These are phyloP conservation scores for Rhodotorula sp. DNA, from an alignment of 1,284 basidiomycete species.

Conservation along the genomic window DNA sequence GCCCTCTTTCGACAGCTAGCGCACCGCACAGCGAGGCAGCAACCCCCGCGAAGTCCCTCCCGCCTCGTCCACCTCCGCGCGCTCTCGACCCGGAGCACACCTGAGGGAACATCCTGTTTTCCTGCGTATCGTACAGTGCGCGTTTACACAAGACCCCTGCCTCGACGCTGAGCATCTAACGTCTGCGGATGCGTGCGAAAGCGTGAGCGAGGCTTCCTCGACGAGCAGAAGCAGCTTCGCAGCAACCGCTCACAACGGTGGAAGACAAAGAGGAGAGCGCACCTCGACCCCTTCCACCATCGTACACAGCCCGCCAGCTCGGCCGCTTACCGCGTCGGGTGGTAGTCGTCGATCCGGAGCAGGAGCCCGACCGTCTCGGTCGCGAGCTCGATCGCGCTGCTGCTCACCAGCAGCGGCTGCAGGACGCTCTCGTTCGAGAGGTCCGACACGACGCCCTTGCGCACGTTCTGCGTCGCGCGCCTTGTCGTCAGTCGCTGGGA, in stretches of 20 bases:
- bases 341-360: slow-evolving; percentile 71
- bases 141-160: neutral
- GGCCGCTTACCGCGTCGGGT: slow-evolving; percentile 15
- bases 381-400: slow-evolving; percentile 90
- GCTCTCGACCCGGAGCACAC: too few species aligned
- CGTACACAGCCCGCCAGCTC: neutral
- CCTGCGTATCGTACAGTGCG: neutral
- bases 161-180: neutral
- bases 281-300: neutral
- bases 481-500: neutral
- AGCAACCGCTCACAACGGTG: too few species aligned
- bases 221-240: too few species aligned
- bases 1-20: too few species aligned
- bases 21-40: too few species aligned
- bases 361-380: slow-evolving; percentile 97
- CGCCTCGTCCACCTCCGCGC: too few species aligned
- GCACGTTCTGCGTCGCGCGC: slow-evolving; percentile 65
- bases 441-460: slow-evolving; percentile 60
- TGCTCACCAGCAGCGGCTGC: slow-evolving; percentile 77
- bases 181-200: neutral
- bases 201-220: neutral
- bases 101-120: neutral
- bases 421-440: slow-evolving; percentile 86
- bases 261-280: too few species aligned
- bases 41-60: too few species aligned